These are phyloP conservation scores for Aotearoamyces nothofagi DNA, from an alignment of 2,329 filamentous ascomycete genomes.

Conservation along the genomic window DNA sequence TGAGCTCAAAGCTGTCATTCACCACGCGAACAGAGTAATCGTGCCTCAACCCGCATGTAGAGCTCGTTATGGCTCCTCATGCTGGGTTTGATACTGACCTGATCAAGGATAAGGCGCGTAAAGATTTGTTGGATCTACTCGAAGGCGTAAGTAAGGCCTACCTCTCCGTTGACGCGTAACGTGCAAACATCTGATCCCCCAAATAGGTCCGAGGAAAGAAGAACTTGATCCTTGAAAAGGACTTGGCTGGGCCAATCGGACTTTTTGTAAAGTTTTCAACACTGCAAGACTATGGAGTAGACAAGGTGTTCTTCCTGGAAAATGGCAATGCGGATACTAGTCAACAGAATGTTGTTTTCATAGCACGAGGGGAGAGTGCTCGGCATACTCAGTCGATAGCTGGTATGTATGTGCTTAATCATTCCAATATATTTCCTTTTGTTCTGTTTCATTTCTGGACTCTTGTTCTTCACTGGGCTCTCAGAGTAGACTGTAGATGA, in stretches of 20 bases:
- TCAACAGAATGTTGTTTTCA: slow-evolving; percentile 89
- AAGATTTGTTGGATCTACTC: slow-evolving; percentile 78
- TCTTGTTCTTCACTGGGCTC: slow-evolving; percentile 30
- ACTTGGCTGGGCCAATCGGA: slow-evolving; percentile 76
- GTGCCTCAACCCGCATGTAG: slow-evolving; percentile 25
- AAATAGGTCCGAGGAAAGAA: slow-evolving; percentile 91
- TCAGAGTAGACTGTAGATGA: slow-evolving; percentile 45
- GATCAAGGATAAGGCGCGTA: slow-evolving; percentile 67
- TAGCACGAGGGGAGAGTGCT: slow-evolving; percentile 79
- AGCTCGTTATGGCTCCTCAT: slow-evolving; percentile 53
- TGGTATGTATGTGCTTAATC: slow-evolving; percentile 37
- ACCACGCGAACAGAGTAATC: no score
- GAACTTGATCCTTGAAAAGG: slow-evolving; percentile 87
- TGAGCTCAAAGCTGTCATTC: slow-evolving; percentile 1
- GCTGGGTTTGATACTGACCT: slow-evolving; percentile 59
- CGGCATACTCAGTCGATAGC: slow-evolving; percentile 75
- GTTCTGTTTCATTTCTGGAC: slow-evolving; percentile 19
- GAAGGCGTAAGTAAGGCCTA: slow-evolving; percentile 66
- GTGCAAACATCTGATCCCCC: slow-evolving; percentile 17
- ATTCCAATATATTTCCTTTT: neutral
- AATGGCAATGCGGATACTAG: slow-evolving; percentile 90
- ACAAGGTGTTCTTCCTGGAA: slow-evolving; percentile 93
- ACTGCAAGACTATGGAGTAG: slow-evolving; percentile 91
- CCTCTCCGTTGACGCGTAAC: slow-evolving; percentile 8
- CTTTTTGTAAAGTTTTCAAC: slow-evolving; percentile 91